Base-by-base conservation (phyloP, 768 basidiomycete genomes). In the Podaxis rugospora region DNA sequence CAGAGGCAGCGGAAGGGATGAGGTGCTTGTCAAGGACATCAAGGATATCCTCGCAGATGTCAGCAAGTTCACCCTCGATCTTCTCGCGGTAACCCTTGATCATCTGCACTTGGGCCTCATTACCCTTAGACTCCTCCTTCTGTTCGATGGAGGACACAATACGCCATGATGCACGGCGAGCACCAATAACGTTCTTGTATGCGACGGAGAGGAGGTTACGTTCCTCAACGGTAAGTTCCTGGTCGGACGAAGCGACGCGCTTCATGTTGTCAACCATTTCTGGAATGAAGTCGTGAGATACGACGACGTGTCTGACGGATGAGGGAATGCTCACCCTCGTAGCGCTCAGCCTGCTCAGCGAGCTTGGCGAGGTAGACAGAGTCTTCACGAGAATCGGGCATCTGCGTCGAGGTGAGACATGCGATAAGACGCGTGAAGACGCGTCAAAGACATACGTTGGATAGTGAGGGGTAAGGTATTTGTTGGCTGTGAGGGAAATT, bases 201-300 rank as follows among this genome's bases (percentile, higher is more conserved):
- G 95, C 95, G 62, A 98, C 95, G 10, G 94, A 97, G 61, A 98
- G 85, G 57, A 98, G 87, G 76, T 98, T 98, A 64, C 95, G 94
- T 79, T 98, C 95, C 80, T 98, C 95, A 49, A 98, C 94, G 63
- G 95, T 96, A 71, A 98, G 90, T 71, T 98, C 95, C 77, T 95
- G 92, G 84, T 96, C 94, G 62, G 94, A 95, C 35, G 93, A 95
- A 61, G 95, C 95, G 66, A 98, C 95, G 64, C 87, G 87, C 88
- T 98, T 98, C 95, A 98, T 98, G 86, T 95, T 96, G 79, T 94
- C 92, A 67, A 97, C 95, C 95, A 97, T 97, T 78, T 97, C 92
- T 88, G 75, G 61, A 62, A 32, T 52, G 46, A 56, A 54, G 36
- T 67, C 51, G 60, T 65, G 62, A 64, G 63, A 61, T 57, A 54